Conservation (phyloP, 2,329 filamentous ascomycete genomes). For the Myriosclerotinia curreyana region DNA sequence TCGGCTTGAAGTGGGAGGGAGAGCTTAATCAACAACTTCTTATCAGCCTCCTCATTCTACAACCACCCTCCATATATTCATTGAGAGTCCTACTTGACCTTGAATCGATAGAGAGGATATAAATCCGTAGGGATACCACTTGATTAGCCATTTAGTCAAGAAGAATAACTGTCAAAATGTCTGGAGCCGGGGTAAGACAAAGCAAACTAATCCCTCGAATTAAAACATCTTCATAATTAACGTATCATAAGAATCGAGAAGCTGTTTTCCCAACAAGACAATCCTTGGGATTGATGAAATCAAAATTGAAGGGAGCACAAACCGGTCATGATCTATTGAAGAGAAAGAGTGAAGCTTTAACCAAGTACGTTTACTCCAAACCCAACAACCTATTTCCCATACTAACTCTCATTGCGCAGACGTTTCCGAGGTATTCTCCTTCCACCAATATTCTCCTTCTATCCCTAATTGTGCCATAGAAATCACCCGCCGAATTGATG, state of each 20-base stretch:
- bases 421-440: conserved; percentile 74
- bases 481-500: conserved; percentile 94
- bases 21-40: conserved; percentile 22
- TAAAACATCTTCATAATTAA: conserved; percentile 24
- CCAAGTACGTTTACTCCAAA: conserved; percentile 63
- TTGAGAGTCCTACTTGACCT: neutral
- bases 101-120: neutral
- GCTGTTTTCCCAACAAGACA: conserved; percentile 97
- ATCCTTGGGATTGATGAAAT: conserved; percentile 94
- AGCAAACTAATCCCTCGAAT: conserved; percentile 21
- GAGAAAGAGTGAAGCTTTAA: conserved; percentile 95
- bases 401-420: conserved; percentile 47
- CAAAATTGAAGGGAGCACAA: conserved; percentile 91
- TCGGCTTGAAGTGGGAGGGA: conserved; percentile 20
- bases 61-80: neutral
- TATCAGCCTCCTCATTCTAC: conserved; percentile 17
- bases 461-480: conserved; percentile 53
- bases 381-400: conserved; percentile 14
- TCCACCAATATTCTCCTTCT: neutral
- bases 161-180: conserved; percentile 44
- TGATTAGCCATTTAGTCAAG: neutral
- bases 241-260: conserved; percentile 76
- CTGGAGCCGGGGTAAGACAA: conserved; percentile 49
- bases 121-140: neutral
- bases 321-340: conserved; percentile 93